phyloP scores from a whole-genome alignment of 2,329 filamentous ascomycete genomes.

The Plectosphaerella cucumerina region DNA sequence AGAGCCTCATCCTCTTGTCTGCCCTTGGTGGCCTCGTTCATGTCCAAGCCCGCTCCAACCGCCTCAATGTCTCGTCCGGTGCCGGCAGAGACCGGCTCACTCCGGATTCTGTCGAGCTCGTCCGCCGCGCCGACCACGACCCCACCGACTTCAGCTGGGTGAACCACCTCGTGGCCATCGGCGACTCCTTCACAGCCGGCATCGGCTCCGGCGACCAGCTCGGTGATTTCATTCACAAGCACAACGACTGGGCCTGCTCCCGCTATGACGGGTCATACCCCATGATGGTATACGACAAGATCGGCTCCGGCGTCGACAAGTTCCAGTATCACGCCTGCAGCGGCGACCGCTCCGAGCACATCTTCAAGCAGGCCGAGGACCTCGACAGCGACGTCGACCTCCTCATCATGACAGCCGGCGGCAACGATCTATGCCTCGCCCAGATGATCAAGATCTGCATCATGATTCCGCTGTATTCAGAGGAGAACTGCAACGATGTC shows the following conservation, averaged over 20 bases:
- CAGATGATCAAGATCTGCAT: slow-evolving; percentile 16
- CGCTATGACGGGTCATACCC: slow-evolving; percentile 23
- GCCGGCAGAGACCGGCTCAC: background rate
- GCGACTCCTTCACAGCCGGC: background rate
- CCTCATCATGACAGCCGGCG: slow-evolving; percentile 29
- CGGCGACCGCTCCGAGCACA: slow-evolving; percentile 19
- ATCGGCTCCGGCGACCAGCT: background rate
- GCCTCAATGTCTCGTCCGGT: background rate
- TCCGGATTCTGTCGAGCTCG: background rate
- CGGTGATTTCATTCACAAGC: slow-evolving; percentile 2
- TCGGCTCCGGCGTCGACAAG: slow-evolving; percentile 16
- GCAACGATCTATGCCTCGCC: slow-evolving; percentile 30
- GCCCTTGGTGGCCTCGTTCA: background rate
- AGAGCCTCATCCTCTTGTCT: background rate
- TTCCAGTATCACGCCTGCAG: slow-evolving; percentile 24
- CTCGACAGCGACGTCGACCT: slow-evolving; percentile 24
- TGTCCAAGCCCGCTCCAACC: background rate
- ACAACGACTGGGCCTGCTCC: slow-evolving; percentile 19
- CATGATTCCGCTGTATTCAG: slow-evolving; percentile 6
- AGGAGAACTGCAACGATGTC: slow-evolving; percentile 13
- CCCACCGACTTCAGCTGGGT: background rate
- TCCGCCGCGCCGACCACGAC: background rate
- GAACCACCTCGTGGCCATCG: slow-evolving; percentile 4
- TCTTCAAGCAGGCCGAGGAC: slow-evolving; percentile 20
- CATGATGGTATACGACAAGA: slow-evolving; percentile 16